Evolutionary conservation across 192 early-diverging fungal genomes (phyloP).

Genomic region (Coemansia sp.): DNA sequence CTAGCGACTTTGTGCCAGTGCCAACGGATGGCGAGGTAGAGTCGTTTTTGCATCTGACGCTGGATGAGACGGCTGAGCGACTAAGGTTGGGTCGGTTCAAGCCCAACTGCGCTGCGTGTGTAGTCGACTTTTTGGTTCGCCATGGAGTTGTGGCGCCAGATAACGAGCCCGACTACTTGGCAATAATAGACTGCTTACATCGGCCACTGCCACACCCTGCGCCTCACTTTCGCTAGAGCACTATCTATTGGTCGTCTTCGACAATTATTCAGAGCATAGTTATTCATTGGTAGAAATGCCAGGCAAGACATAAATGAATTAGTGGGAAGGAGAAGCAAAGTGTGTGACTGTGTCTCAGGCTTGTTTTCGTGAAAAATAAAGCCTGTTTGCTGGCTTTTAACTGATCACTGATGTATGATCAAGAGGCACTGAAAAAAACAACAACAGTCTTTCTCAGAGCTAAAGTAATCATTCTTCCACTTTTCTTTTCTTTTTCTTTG

Average conservation of each 20-base stretch:
- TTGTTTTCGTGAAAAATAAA: too few species aligned
- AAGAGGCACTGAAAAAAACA: too few species aligned
- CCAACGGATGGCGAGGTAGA: conserved; percentile 88
- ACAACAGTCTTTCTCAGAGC: too few species aligned
- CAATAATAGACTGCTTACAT: conserved; percentile 65
- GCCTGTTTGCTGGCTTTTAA: too few species aligned
- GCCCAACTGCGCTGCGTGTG: conserved; percentile 74
- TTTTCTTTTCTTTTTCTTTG: conserved; percentile 11
- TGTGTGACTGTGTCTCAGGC: too few species aligned
- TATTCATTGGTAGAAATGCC: too few species aligned
- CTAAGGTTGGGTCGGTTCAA: conserved; percentile 67
- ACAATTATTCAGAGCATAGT: too few species aligned
- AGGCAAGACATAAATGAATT: too few species aligned
- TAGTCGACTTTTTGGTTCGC: conserved; percentile 85
- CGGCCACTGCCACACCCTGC: conserved; percentile 66
- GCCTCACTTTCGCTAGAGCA: conserved; percentile 18
- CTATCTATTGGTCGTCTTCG: too few species aligned
- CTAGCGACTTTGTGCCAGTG: conserved; percentile 56
- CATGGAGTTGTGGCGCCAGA: conserved; percentile 68
- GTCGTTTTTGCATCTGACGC: conserved; percentile 64
- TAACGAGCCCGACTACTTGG: conserved; percentile 80
- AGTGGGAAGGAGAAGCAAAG: too few species aligned
- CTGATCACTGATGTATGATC: too few species aligned
- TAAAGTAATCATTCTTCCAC: not conserved
- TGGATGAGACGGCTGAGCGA: conserved; percentile 54